Conservation (phyloP, 768 basidiomycete genomes). For the Pleurotus giganteus region DNA sequence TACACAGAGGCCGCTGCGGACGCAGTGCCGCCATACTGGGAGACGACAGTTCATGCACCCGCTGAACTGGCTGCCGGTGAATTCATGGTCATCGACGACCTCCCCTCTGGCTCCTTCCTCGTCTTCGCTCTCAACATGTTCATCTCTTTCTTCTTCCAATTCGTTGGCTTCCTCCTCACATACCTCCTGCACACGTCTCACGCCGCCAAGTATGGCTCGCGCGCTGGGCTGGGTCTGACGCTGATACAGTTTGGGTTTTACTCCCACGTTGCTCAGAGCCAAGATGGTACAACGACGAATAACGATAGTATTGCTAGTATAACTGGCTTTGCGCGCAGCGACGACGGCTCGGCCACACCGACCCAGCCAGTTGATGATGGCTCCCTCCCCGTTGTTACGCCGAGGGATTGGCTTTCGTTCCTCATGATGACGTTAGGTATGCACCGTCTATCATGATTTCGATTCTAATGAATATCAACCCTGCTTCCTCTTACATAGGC, state of each 20-base stretch:
- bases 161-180: constrained; percentile 89
- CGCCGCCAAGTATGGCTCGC: constrained; percentile 90
- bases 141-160: constrained; percentile 96
- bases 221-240: constrained; percentile 93
- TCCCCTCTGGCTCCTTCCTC: constrained; percentile 77
- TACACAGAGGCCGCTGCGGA: constrained; percentile 88
- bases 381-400: constrained; percentile 35
- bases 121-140: constrained; percentile 77
- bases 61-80: constrained; percentile 40
- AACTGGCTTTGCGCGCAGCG: constrained; percentile 12
- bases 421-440: constrained; percentile 85
- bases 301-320: background rate
- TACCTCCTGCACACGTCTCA: constrained; percentile 91
- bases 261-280: constrained; percentile 42
- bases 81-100: constrained; percentile 85
- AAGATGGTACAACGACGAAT: constrained; percentile 19
- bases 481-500: constrained; percentile 35
- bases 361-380: constrained; percentile 23
- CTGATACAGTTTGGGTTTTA: constrained; percentile 91
- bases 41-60: constrained; percentile 90
- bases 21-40: constrained; percentile 94
- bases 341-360: constrained; percentile 18
- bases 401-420: constrained; percentile 89
- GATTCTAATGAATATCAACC: background rate
- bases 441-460: constrained; percentile 11